These are phyloP conservation scores for Tympanopsis confertula DNA, from an alignment of 2,329 filamentous ascomycete species.

Conservation along the genomic window DNA sequence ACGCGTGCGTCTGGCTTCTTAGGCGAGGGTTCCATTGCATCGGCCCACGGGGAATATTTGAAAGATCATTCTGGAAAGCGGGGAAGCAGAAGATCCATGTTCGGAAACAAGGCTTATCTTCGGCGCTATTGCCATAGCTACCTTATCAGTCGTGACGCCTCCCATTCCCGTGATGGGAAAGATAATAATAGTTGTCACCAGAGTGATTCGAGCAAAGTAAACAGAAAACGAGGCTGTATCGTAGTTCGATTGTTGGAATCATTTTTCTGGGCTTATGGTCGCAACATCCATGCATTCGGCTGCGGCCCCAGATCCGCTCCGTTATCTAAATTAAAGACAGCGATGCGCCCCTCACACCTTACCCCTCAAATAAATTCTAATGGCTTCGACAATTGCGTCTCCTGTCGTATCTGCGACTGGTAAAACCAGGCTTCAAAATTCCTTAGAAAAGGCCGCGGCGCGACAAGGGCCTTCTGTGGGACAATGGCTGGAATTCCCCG, in stretches of 20 bases:
- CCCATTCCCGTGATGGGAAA: no score
- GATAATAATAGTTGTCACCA: no score
- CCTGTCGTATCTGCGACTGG: conserved; percentile 13
- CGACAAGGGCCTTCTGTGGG: conserved; percentile 15
- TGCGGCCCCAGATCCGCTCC: no score
- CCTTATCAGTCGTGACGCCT: no score
- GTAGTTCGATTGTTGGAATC: no score
- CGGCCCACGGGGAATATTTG: neutral
- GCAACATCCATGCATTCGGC: no score
- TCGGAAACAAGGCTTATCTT: no score
- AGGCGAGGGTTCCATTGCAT: neutral
- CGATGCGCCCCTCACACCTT: neutral
- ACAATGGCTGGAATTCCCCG: conserved; percentile 18
- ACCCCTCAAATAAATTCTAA: neutral
- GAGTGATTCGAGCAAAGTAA: no score
- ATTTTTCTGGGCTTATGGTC: no score
- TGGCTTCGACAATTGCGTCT: conserved; percentile 7
- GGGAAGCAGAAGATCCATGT: no score
- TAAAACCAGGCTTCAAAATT: conserved; percentile 14
- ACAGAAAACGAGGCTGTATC: no score
- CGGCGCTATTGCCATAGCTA: no score
- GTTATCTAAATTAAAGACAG: neutral
- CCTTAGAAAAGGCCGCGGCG: conserved; percentile 14
- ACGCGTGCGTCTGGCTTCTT: conserved; percentile 1
- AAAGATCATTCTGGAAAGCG: neutral